Evolutionary conservation across 129 eudicot genomes (phyloP).

Genomic region (Heracleum sosnowskyi): DNA sequence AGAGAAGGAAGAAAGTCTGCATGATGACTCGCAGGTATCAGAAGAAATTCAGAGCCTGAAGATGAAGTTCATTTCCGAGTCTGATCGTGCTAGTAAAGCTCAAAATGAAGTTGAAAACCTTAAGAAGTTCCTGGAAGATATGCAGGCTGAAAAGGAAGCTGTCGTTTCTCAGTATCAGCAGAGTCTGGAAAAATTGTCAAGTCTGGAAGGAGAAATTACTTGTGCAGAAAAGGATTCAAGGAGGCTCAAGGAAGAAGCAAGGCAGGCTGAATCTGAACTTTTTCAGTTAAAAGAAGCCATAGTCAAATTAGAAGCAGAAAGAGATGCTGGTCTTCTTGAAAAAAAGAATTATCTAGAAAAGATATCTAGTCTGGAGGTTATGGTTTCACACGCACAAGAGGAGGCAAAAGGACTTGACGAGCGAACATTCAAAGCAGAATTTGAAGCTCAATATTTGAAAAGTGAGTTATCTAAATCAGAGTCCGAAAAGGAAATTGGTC

Average conservation of each 20-base stretch:
- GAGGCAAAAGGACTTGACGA: constrained; percentile 16
- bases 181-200: constrained; percentile 52
- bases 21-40: constrained; percentile 20
- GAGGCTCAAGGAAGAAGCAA: constrained; percentile 40
- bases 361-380: constrained; percentile 52
- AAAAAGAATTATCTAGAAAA: constrained; percentile 43
- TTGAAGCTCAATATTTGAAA: constrained; percentile 25
- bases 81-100: constrained; percentile 43
- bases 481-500: constrained; percentile 31
- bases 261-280: constrained; percentile 50
- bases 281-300: constrained; percentile 52
- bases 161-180: constrained; percentile 42
- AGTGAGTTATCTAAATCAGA: constrained; percentile 30
- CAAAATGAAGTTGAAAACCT: constrained; percentile 50
- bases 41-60: constrained; percentile 36
- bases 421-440: constrained; percentile 28
- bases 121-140: constrained; percentile 43
- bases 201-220: constrained; percentile 47
- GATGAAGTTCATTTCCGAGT: constrained; percentile 30
- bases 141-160: constrained; percentile 50
- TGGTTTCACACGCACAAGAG: constrained; percentile 27
- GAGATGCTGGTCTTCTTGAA: constrained; percentile 37
- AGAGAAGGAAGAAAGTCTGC: constrained; percentile 14
- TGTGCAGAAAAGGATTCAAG: constrained; percentile 37
- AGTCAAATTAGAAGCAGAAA: constrained; percentile 48